Evolutionary conservation across 352 stramenopile species (phyloP), one percentile per base, ranked within the genome.

Genomic region (Pythium phragmiticola): DNA sequence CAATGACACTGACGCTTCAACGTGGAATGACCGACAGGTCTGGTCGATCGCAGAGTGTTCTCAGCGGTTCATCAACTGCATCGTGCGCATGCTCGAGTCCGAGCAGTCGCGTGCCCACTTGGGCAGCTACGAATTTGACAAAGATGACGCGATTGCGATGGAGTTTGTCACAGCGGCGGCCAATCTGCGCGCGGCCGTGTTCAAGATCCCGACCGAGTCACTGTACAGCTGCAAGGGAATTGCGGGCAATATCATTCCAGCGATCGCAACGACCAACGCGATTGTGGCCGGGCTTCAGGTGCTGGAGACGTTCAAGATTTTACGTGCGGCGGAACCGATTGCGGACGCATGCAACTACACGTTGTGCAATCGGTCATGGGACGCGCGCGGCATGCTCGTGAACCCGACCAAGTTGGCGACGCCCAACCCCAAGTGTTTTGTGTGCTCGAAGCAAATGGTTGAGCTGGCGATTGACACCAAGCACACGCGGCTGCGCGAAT

Each of bases 241-340:
- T 65, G 98, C 98, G 6, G 98, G 98, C 21, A 99, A 99, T 73
- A 99, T 99, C 66, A 99, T 99, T 59, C 97, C 97, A 47, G 98
- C 98, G 17, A 99, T 99, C 73, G 97, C 98, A 12, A 99, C 97
- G 16, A 99, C 98, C n/a, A 99, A 99, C 76, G 98, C 98, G 17
- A 99, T 99, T 72, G 96, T 99, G 23, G 97, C 97, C 0, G 98
- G 97, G 6, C 80, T 99, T 21, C 87, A 95, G 54, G 87, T 95
- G 47, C 71, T 95, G 23, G 77, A 95, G 68, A 85, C 85, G 14
- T 92, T 94, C 71, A 88, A 89, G 62, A 87, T 95, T 62, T 61
- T 95, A 9, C 80, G 80, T n/a, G 76, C 66, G 11, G 69, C 74
- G 5, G 72, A 89, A 52, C 75, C 83, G 2, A 70, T 98, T 2